Evolutionary conservation across 371 early-diverging fungal species (phyloP).

Genomic region (Paraphysoderma sedebokerense): DNA sequence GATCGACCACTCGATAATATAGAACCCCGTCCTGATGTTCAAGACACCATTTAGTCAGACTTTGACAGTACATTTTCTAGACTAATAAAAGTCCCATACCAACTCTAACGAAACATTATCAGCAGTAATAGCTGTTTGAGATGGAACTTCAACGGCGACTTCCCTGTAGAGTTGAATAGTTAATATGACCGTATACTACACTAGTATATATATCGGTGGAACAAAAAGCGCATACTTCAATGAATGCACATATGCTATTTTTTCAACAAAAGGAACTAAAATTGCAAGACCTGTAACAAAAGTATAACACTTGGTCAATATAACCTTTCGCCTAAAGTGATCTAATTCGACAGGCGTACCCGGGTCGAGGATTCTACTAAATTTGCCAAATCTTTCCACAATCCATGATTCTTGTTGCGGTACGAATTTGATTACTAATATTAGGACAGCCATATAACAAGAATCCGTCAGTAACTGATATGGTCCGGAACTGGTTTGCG

Average conservation of each 20-base stretch:
- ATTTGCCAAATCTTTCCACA: slow-evolving; percentile 72
- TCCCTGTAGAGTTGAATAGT: too few species aligned
- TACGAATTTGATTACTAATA: slow-evolving; percentile 81
- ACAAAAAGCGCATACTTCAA: slow-evolving; percentile 88
- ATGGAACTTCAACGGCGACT: slow-evolving; percentile 85
- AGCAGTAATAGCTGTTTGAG: slow-evolving; percentile 75
- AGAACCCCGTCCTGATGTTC: slow-evolving; percentile 95
- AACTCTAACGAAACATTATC: background rate
- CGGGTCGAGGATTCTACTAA: slow-evolving; percentile 73
- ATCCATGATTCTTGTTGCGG: slow-evolving; percentile 96
- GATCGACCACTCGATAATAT: slow-evolving; percentile 83
- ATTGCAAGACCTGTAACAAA: too few species aligned
- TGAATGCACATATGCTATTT: slow-evolving; percentile 77
- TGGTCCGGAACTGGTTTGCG: too few species aligned
- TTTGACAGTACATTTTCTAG: background rate
- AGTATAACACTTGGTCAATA: too few species aligned
- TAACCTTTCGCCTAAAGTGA: background rate
- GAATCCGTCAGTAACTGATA: too few species aligned
- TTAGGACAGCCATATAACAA: too few species aligned
- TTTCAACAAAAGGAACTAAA: slow-evolving; percentile 71
- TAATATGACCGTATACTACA: too few species aligned
- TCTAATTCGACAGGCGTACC: too few species aligned
- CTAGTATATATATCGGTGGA: too few species aligned
- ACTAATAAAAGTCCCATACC: background rate
- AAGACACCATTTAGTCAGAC: background rate